These are phyloP conservation scores for Nymphaea colorata DNA, from an alignment of 164 flowering plant species.

Conservation along the genomic window DNA sequence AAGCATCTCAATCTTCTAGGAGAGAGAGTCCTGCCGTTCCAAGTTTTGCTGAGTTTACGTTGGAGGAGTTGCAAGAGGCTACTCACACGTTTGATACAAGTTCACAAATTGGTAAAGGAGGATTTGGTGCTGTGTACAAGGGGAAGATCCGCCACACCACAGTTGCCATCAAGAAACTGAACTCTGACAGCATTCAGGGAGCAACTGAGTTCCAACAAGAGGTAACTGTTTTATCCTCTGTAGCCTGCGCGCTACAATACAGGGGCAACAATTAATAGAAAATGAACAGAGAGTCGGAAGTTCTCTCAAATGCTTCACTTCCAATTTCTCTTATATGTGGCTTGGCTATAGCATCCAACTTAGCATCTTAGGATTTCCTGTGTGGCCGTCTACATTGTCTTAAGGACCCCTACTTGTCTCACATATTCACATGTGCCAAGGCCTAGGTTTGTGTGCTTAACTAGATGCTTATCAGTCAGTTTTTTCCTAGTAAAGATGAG, in stretches of 20 bases:
- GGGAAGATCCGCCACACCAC: conserved; percentile 52
- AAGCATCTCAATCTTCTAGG: not conserved
- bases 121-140: conserved; percentile 63
- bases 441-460: not conserved
- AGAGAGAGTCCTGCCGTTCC: not conserved
- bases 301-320: too few species aligned
- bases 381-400: not conserved
- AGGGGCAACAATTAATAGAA: not conserved
- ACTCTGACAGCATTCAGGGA: conserved; percentile 54
- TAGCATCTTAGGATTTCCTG: not conserved
- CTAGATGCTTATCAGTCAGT: too few species aligned
- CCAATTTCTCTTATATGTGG: not conserved
- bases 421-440: not conserved
- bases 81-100: not conserved
- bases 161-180: conserved; percentile 68
- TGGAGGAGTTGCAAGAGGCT: not conserved
- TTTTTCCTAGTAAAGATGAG: too few species aligned
- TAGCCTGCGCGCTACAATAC: not conserved
- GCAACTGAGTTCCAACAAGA: conserved; percentile 74
- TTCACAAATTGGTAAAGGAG: conserved; percentile 63
- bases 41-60: not conserved
- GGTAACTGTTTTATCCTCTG: conserved; percentile 25
- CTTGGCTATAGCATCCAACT: not conserved
- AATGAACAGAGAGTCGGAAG: not conserved
- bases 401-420: not conserved